Percentiles rank a stretch among this genome's conserved stretches.
Conservation (phyloP, 768 basidiomycete genomes). For the Mycena vitilis region DNA sequence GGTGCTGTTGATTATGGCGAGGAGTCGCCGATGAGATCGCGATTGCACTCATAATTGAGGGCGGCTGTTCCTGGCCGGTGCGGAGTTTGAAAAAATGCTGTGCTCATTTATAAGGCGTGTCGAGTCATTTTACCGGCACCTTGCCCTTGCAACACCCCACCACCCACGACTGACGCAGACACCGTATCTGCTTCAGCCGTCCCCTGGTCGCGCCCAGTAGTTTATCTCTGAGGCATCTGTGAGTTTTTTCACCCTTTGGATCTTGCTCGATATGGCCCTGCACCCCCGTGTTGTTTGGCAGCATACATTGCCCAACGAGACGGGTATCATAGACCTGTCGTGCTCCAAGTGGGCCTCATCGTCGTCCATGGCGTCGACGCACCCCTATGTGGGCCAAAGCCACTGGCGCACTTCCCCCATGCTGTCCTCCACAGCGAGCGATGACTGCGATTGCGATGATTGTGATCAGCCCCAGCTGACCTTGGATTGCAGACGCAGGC, state of each 20-base stretch:
- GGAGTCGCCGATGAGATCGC: no score
- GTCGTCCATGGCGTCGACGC: conserved; percentile 2
- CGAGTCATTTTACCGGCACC: conserved; percentile 17
- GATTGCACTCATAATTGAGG: background rate
- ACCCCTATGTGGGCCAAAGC: background rate
- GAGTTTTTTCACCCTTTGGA: conserved; percentile 27
- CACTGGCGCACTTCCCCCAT: conserved; percentile 29
- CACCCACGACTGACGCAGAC: conserved; percentile 33
- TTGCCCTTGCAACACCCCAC: conserved; percentile 17
- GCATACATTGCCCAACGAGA: conserved; percentile 23
- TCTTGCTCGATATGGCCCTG: conserved; percentile 18
- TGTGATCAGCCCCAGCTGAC: conserved; percentile 31
- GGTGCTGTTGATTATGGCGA: conserved; percentile 15
- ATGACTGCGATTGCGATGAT: conserved; percentile 20
- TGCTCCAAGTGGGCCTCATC: conserved; percentile 24
- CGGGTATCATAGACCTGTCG: conserved; percentile 11
- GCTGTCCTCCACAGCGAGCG: conserved; percentile 33
- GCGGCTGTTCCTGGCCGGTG: background rate
- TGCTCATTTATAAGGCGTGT: conserved; percentile 24
- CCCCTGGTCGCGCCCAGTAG: conserved; percentile 29
- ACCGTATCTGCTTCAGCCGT: conserved; percentile 26
- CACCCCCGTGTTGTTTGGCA: background rate
- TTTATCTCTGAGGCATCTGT: conserved; percentile 32
- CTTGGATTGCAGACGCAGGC: conserved; percentile 33
- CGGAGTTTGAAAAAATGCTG: conserved; percentile 24